phyloP scores from a whole-genome alignment of 768 basidiomycete species.

The Rhizopogon salebrosus region DNA sequence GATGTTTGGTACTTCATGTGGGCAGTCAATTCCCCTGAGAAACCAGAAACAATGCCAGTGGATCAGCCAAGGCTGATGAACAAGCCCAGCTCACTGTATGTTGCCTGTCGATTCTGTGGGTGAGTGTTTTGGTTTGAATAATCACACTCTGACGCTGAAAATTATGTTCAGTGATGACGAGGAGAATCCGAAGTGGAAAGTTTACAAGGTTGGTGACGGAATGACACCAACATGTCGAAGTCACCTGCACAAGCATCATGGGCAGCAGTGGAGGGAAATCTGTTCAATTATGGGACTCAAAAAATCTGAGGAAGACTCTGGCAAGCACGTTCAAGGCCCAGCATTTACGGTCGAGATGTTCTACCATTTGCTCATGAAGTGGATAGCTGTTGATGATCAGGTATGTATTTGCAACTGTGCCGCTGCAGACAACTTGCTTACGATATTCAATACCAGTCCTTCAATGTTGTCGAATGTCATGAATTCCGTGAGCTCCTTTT shows the following conservation, averaged over 20 bases:
- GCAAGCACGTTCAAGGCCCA: neutral
- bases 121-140: too few relatives aligned
- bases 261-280: constrained; percentile 1
- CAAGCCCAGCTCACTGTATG: too few relatives aligned
- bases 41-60: too few relatives aligned
- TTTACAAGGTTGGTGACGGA: constrained; percentile 12
- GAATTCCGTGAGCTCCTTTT: constrained; percentile 24
- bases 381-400: constrained; percentile 23
- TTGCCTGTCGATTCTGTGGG: too few relatives aligned
- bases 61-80: too few relatives aligned
- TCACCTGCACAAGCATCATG: constrained; percentile 10
- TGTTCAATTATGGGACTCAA: neutral
- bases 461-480: constrained; percentile 21
- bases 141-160: too few relatives aligned
- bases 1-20: too few relatives aligned
- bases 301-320: neutral
- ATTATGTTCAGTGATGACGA: too few relatives aligned
- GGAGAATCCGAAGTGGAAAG: neutral
- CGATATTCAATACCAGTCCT: constrained; percentile 13
- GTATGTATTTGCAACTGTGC: constrained; percentile 5
- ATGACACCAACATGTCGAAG: constrained; percentile 7
- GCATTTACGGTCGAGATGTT: constrained; percentile 15
- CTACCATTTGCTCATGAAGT: constrained; percentile 13
- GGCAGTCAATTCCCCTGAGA: too few relatives aligned
- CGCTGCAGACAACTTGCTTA: neutral